Evolutionary conservation across 2,329 filamentous ascomycete species (phyloP), one percentile per base, ranked within the genome.

Genomic region (Monosporascus sp.): DNA sequence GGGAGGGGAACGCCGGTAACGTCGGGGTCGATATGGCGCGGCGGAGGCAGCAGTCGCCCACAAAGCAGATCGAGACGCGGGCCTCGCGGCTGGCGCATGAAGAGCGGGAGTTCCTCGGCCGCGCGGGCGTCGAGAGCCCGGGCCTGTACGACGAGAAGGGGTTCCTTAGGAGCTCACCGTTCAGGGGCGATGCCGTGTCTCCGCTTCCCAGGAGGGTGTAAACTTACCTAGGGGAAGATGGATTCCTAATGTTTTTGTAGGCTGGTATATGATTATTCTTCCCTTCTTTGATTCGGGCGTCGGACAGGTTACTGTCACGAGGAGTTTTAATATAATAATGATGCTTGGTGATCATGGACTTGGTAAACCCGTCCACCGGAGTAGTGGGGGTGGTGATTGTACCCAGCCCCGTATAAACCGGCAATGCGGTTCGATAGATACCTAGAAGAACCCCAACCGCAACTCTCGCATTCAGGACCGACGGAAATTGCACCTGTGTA

Each of bases 61-160:
- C 20, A 4, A 20, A 49, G 9, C 49, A 49, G 31, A 48, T 55
- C 20, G 38, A 54, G 48, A 61, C 59, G 31, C 57, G 54, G 17
- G 57, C 56, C 20, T 22, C 52, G 26, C 57, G 57, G 48, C 53
- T 61, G 50, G 57, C 49, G 50, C 49, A 49, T 24, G 48, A 54
- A 37, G 54, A 59, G 31, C 44, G 34, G 47, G 37, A 50, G 26
- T 27, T 46, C 22, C 22, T 22, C n/a, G 49, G 44, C 20, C 57
- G 56, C 11, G 37, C 34, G 40, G 62, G 58, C 43, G 44, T 58
- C 7, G 54, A 63, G 47, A 61, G 59, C 41, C 45, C 58, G 50
- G 51, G 56, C n/a, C 46, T 66, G 44, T 67, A 66, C 24, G 65
- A 63, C 46, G 53, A 59, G 11, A 56, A 63, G 46, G 60, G 61